Conservation (phyloP, 2,329 filamentous ascomycete species). For the Alternaria dauci region DNA sequence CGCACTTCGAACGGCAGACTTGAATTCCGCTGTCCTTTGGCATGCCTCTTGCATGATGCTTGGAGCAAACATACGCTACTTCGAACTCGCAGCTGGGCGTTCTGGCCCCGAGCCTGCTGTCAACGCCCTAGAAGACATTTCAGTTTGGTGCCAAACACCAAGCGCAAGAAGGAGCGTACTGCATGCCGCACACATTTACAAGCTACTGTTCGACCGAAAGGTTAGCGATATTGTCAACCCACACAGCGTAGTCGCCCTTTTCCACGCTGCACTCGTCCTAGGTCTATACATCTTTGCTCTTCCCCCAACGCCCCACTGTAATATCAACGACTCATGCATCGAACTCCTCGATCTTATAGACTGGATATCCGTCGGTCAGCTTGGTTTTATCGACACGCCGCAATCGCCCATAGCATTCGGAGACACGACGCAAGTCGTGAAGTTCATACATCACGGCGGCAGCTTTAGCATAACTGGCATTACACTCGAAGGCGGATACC, state of each 20-base stretch:
- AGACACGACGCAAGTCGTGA: constrained; percentile 46
- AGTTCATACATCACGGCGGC: constrained; percentile 61
- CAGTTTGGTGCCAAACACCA: constrained; percentile 60
- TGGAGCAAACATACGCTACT: constrained; percentile 61
- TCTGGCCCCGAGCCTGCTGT: constrained; percentile 57
- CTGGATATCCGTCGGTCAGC: constrained; percentile 58
- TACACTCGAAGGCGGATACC: constrained; percentile 59
- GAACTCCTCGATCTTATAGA: constrained; percentile 61
- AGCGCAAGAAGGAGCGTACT: constrained; percentile 60
- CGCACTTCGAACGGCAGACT: constrained; percentile 54
- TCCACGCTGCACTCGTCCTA: constrained; percentile 61
- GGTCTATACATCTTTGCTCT: constrained; percentile 63
- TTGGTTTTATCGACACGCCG: constrained; percentile 54
- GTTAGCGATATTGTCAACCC: constrained; percentile 62
- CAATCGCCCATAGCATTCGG: constrained; percentile 24
- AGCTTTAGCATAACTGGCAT: constrained; percentile 59
- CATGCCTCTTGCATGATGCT: constrained; percentile 63
- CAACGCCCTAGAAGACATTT: constrained; percentile 60
- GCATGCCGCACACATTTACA: constrained; percentile 63
- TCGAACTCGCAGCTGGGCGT: constrained; percentile 62
- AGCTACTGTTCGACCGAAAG: constrained; percentile 60
- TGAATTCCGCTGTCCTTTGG: constrained; percentile 62
- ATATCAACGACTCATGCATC: constrained; percentile 43
- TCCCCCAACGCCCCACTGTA: constrained; percentile 42
- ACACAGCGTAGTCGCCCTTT: constrained; percentile 60